These are phyloP conservation scores for Excoecaria cochinchinensis DNA, from an alignment of 345 rosid species.

Conservation along the genomic window DNA sequence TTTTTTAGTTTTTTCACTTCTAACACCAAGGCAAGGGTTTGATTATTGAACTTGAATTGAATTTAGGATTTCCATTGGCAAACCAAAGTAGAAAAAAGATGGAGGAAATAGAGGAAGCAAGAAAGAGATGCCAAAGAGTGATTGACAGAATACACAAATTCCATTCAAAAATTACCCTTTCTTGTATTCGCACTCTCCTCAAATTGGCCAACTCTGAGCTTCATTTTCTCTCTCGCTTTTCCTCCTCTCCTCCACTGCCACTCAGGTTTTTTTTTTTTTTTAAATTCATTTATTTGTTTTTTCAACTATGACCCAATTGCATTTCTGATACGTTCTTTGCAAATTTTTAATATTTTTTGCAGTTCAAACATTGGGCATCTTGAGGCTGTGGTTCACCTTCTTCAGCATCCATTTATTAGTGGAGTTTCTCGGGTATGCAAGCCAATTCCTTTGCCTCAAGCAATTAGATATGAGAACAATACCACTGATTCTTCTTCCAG, in stretches of 20 bases:
- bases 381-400: slow-evolving; percentile 63
- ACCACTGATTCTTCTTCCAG: slow-evolving; percentile 8
- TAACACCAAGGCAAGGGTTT: no score
- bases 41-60: no score
- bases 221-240: slow-evolving; percentile 54
- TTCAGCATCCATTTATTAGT: slow-evolving; percentile 52
- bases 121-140: slow-evolving; percentile 48
- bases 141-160: slow-evolving; percentile 42
- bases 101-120: slow-evolving; percentile 41
- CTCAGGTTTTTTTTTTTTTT: slow-evolving; percentile 35
- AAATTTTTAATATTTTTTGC: slow-evolving; percentile 8
- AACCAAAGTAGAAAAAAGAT: not conserved
- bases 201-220: slow-evolving; percentile 72
- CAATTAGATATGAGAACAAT: slow-evolving; percentile 12
- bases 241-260: slow-evolving; percentile 32
- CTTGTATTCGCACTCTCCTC: slow-evolving; percentile 65
- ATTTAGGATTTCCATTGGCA: no score
- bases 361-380: slow-evolving; percentile 80
- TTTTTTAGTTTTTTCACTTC: no score
- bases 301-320: not conserved
- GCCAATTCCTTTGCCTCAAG: slow-evolving; percentile 37
- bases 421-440: slow-evolving; percentile 88
- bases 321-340: not conserved
- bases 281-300: not conserved
- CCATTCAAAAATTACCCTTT: slow-evolving; percentile 33